Base-by-base conservation (phyloP, 495 filamentous ascomycete species). In the Hypoxylon fragiforme region DNA sequence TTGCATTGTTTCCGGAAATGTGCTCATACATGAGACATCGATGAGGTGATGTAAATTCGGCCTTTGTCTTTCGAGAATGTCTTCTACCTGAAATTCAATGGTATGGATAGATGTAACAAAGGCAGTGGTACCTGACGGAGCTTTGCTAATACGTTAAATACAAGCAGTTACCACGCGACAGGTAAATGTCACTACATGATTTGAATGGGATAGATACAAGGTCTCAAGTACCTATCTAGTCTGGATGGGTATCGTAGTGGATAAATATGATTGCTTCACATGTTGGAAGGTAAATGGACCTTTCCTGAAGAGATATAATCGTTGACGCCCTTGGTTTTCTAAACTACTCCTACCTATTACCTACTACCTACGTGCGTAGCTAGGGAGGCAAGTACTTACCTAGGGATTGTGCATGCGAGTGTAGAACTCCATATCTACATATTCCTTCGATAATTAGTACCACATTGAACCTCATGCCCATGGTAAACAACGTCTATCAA, bases 1-100 rank as follows among this genome's bases (percentile, higher is more conserved):
- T n/a, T 26, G 18, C 56, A 53, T 60, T 60, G 56, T 60, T 60
- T 60, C 36, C 56, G 56, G 56, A 60, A 60, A 50, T 20, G 14
- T 30, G 4, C 32, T 48, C 24, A 30, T 44, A 32, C 15, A 26
- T 20, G 8, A 24, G 11, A 20, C 22, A 18, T 18, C 13, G 3
- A 37, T 37, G 13, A 4, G 34, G n/a, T n/a, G n/a, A n/a, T 30
- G 26, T 30, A 5, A 5, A 30, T 36, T 36, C 15, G 2, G 31
- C 15, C 48, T 60, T 60, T 53, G 43, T 60, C 44, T 19, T 12
- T 9, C 47, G 35, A 47, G 20, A 46, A 50, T 49, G 44, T 19
- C 24, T 45, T 46, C 41, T 26, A 7, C 14, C 34, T 37, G 11
- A 7, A 12, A 28, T 24, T 7, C 20, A 7, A 3, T 11, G 26